phyloP scores from a whole-genome alignment of 2,329 filamentous ascomycete genomes.

The Trichoderma breve region DNA sequence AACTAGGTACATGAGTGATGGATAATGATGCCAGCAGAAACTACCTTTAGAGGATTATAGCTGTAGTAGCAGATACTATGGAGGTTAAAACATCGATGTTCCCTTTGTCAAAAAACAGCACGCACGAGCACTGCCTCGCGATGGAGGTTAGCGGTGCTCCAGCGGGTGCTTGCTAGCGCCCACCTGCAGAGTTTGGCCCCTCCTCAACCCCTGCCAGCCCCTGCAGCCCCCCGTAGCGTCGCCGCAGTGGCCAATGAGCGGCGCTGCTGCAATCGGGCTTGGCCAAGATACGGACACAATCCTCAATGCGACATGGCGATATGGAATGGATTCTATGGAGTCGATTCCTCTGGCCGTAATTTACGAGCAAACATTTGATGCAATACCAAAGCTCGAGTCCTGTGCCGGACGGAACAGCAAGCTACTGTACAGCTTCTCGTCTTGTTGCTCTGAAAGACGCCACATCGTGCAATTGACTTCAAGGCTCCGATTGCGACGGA shows the following conservation, averaged over 20 bases:
- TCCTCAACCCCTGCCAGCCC: slow-evolving; percentile 8
- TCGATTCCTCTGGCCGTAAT: background rate
- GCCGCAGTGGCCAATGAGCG: background rate
- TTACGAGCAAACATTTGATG: background rate
- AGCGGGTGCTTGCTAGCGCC: background rate
- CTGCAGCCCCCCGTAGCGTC: slow-evolving; percentile 12
- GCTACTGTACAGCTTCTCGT: background rate
- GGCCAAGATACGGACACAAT: background rate
- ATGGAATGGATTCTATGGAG: background rate
- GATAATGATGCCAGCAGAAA: no score
- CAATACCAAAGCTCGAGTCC: background rate
- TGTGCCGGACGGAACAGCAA: background rate
- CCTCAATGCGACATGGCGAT: background rate
- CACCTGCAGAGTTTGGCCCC: background rate
- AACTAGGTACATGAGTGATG: no score
- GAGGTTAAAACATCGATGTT: no score
- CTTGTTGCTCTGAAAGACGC: background rate
- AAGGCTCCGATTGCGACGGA: background rate
- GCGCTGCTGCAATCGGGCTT: background rate
- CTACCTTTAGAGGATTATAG: no score
- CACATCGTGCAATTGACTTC: background rate
- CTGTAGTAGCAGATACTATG: no score
- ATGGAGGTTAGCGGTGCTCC: background rate
- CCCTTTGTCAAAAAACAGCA: background rate
- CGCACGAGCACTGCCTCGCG: background rate